Percentiles rank a stretch among this genome's conserved stretches.
These are phyloP conservation scores for Casuarina cunninghamiana DNA, from an alignment of 306 rosid genomes.

Conservation along the genomic window DNA sequence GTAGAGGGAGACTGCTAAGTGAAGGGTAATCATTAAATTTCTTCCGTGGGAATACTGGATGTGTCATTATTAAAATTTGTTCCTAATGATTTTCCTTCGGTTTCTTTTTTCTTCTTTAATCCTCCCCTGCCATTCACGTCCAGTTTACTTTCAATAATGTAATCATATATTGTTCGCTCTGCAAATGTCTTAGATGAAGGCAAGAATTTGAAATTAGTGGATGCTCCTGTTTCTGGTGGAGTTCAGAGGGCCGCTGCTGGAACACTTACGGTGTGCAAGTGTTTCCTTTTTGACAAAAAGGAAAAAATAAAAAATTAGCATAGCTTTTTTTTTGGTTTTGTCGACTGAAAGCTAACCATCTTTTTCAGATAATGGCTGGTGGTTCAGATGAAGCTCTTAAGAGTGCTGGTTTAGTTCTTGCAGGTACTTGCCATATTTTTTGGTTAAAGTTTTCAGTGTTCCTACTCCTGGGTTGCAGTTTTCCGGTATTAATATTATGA, in stretches of 20 bases:
- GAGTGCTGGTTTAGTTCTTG: conserved; percentile 75
- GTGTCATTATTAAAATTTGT: conserved; percentile 16
- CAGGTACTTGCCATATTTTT: conserved; percentile 53
- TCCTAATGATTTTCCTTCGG: conserved; percentile 14
- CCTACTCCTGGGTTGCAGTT: conserved; percentile 17
- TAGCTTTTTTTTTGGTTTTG: conserved; percentile 21
- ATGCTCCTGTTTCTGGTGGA: conserved; percentile 99
- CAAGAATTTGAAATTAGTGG: conserved; percentile 84
- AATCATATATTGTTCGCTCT: conserved; percentile 32
- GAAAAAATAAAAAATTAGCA: background rate
- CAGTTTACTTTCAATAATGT: conserved; percentile 29
- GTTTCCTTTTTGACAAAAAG: conserved; percentile 15
- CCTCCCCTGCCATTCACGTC: conserved; percentile 12
- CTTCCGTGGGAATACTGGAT: conserved; percentile 6
- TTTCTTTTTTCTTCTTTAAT: conserved; percentile 15
- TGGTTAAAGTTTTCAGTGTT: conserved; percentile 17
- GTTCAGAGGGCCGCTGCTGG: conserved; percentile 79
- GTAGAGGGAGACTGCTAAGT: conserved; percentile 9
- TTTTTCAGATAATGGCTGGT: conserved; percentile 82
- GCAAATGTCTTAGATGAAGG: conserved; percentile 62
- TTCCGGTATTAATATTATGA: conserved; percentile 29
- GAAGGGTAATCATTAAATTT: conserved; percentile 19
- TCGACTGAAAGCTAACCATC: conserved; percentile 27
- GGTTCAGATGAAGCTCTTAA: conserved; percentile 81
- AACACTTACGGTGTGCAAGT: conserved; percentile 75